Evolutionary conservation across 306 rosid species (phyloP), one percentile per base, ranked within the genome.

Genomic region (Acacia crassicarpa): DNA sequence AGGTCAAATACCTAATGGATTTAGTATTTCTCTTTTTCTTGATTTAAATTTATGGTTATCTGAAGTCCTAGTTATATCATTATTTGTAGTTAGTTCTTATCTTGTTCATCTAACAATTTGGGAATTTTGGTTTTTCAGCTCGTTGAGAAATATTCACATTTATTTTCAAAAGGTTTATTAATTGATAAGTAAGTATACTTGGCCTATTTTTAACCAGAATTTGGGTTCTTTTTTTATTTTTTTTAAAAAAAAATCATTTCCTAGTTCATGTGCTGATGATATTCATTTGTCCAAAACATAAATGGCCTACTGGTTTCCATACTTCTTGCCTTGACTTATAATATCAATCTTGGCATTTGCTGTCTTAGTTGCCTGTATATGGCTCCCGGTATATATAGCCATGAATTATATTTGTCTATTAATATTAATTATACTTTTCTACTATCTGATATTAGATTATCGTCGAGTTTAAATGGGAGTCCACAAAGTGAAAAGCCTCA

Each of bases 151-250:
- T 58, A 58, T 8, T 32, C 65, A 11, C 53, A 70, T 19, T 71
- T 91, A 72, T 91, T 95, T 87, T 72, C 92, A 61, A 80, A 85
- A 69, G 83, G 62, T 41, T 92, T 95, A 22, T 63, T 94, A 33
- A 90, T 89, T 80, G 98, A 96, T 48, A 88, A 92, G 98, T 95
- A 86, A 86, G 86, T 77, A 35, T 5, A 59, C 25, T 80, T 72
- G 49, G 16, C 77, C 54, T 33, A 17, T 30, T 48, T 20, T 78
- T 54, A n/a, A 43, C 9, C 33, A 35, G 48, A 23, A 48, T 25
- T 45, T 48, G n/a, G n/a, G n/a, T n/a, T n/a, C n/a, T n/a, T n/a
- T n/a, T n/a, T n/a, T n/a, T n/a, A n/a, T n/a, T n/a, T n/a, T n/a
- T n/a, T n/a, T n/a, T n/a, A n/a, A n/a, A n/a, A n/a, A n/a, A 27